phyloP scores from a whole-genome alignment of 164 flowering plant species.

The Berberis thunbergii region DNA sequence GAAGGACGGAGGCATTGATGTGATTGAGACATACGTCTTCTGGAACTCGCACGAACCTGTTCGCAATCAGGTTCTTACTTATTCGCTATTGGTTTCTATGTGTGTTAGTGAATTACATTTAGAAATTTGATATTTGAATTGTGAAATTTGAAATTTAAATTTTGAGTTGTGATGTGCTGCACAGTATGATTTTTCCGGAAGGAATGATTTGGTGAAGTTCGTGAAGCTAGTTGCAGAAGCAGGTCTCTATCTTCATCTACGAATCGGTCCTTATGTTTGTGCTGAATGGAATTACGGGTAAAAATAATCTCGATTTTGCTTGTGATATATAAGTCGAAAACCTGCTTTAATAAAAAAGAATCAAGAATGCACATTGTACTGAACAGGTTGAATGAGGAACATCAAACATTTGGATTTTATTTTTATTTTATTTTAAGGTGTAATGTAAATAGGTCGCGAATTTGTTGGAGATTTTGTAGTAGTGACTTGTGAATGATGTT shows the following conservation, averaged over 20 bases:
- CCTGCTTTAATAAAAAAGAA: too few species aligned
- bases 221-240: slow-evolving; percentile 71
- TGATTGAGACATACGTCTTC: slow-evolving; percentile 89
- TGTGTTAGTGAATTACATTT: too few species aligned
- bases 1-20: slow-evolving; percentile 91
- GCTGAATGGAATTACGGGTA: slow-evolving; percentile 99
- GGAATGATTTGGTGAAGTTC: slow-evolving; percentile 77
- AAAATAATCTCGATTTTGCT: neutral
- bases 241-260: slow-evolving; percentile 72
- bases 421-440: too few species aligned
- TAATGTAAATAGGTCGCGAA: too few species aligned
- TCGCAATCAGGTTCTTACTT: slow-evolving; percentile 40
- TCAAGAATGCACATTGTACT: too few species aligned
- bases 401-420: too few species aligned
- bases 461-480: too few species aligned
- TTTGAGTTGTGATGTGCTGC: neutral
- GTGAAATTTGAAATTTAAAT: neutral
- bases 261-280: slow-evolving; percentile 95
- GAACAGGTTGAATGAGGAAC: too few species aligned
- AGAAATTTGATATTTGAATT: too few species aligned
- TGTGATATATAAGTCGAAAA: neutral
- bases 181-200: slow-evolving; percentile 86
- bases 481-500: too few species aligned
- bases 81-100: neutral
- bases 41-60: slow-evolving; percentile 92